Evolutionary conservation across 164 flowering plant genomes (phyloP).

Genomic region (Chimonanthus salicifolius): DNA sequence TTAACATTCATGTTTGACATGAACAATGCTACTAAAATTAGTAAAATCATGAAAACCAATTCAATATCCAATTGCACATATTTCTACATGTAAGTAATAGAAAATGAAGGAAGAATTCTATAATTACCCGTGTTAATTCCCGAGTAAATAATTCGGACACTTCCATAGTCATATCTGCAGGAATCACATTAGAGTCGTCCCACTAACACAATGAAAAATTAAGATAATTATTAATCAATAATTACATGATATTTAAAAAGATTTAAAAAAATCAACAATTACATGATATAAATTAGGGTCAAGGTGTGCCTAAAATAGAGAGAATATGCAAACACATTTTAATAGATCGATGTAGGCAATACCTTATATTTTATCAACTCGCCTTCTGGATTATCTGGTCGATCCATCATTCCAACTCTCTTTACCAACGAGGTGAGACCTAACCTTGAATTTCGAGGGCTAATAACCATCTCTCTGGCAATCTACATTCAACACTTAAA

Average conservation of each 20-base stretch:
- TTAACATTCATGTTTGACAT: no score
- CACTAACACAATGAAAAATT: conserved; percentile 46
- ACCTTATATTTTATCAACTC: conserved; percentile 78
- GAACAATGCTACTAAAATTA: no score
- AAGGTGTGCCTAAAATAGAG: no score
- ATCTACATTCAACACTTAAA: conserved; percentile 40
- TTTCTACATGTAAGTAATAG: neutral
- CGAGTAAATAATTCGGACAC: conserved; percentile 87
- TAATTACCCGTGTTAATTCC: conserved; percentile 81
- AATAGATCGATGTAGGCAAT: neutral
- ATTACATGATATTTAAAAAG: no score
- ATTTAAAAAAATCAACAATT: no score
- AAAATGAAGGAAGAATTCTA: conserved; percentile 7
- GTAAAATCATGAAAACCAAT: no score
- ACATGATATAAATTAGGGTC: neutral
- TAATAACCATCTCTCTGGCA: conserved; percentile 97
- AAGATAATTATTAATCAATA: no score
- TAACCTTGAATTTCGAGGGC: conserved; percentile 77
- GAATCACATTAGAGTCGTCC: conserved; percentile 87
- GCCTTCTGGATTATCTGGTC: conserved; percentile 67
- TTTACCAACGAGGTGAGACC: conserved; percentile 66
- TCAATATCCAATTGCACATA: neutral
- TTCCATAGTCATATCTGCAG: conserved; percentile 79
- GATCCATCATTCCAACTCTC: conserved; percentile 50
- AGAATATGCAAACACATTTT: neutral